Evolutionary conservation across 768 basidiomycete species (phyloP).

Genomic region (Suillus bovinus): DNA sequence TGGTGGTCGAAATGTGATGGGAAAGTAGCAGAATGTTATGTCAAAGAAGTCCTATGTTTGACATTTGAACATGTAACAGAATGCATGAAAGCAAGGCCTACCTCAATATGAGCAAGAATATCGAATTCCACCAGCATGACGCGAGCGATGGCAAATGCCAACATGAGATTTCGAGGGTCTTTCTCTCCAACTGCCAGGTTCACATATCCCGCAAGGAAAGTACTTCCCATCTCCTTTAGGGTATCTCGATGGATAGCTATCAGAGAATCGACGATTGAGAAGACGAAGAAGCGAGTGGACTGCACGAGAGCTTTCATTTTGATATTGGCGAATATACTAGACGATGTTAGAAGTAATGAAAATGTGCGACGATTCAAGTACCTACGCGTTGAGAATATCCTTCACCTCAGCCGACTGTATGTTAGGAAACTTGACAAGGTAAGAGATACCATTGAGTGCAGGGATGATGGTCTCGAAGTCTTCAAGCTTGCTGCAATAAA

Average conservation of each 20-base stretch:
- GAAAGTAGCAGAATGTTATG: constrained; percentile 97
- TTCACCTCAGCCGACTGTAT: constrained; percentile 67
- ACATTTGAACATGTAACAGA: neutral
- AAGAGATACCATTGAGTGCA: constrained; percentile 72
- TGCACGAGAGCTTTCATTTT: constrained; percentile 83
- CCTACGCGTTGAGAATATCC: constrained; percentile 62
- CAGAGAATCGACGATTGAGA: constrained; percentile 76
- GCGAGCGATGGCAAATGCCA: constrained; percentile 87
- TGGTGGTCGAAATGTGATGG: constrained; percentile 93
- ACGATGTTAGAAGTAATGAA: constrained; percentile 1
- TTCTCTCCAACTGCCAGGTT: constrained; percentile 92
- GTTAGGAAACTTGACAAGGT: constrained; percentile 60
- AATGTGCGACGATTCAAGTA: constrained; percentile 15
- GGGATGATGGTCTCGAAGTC: constrained; percentile 85
- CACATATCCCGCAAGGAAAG: constrained; percentile 77
- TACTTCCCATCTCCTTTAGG: constrained; percentile 68
- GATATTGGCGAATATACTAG: constrained; percentile 74
- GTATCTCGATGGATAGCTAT: constrained; percentile 39
- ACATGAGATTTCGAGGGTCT: constrained; percentile 90
- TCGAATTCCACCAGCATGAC: constrained; percentile 90
- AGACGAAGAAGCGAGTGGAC: constrained; percentile 78
- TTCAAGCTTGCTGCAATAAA: constrained; percentile 85
- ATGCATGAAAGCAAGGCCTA: constrained; percentile 33
- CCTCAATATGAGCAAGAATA: constrained; percentile 72
- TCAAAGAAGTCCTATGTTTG: constrained; percentile 81